A percentile compares a stretch with the other conserved stretches of the same genome.
Conservation (phyloP, 352 stramenopile species). For the Globisporangium nagaii region DNA sequence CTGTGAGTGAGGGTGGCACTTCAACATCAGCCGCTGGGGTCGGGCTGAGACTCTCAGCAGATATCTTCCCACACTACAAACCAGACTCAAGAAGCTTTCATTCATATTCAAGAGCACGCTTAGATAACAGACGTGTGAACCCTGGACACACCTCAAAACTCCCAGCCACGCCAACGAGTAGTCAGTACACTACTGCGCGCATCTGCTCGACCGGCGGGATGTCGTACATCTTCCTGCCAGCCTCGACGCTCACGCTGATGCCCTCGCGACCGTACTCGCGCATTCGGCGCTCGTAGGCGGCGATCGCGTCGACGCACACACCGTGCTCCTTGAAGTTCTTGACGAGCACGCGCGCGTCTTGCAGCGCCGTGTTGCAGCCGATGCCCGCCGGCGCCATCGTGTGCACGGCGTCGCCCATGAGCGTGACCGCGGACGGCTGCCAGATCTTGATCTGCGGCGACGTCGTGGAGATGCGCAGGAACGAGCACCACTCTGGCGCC, state of each 20-base stretch:
- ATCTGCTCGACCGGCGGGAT: conserved; percentile 40
- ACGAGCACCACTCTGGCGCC: conserved; percentile 41
- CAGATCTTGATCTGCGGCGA: conserved; percentile 38
- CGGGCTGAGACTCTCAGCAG: too few relatives aligned
- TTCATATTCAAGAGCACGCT: background rate
- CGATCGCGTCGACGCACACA: conserved; percentile 43
- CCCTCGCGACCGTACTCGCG: conserved; percentile 34
- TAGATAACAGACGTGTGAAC: background rate
- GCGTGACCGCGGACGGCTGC: conserved; percentile 37
- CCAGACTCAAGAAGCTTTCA: too few relatives aligned
- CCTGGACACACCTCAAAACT: too few relatives aligned
- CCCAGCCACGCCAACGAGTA: too few relatives aligned
- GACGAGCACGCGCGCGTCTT: conserved; percentile 44
- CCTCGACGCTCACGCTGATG: conserved; percentile 35
- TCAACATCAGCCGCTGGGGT: too few relatives aligned
- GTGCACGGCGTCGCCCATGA: conserved; percentile 58
- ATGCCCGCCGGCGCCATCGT: conserved; percentile 57
- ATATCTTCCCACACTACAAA: too few relatives aligned
- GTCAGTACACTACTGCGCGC: conserved; percentile 29
- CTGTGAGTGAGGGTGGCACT: too few relatives aligned
- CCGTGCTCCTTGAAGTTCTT: conserved; percentile 35
- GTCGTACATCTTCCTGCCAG: conserved; percentile 42
- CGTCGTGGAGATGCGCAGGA: conserved; percentile 61
- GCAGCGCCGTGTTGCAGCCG: conserved; percentile 45
- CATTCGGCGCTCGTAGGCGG: conserved; percentile 48